These are phyloP conservation scores for Phylloporus arenicola DNA, from an alignment of 768 basidiomycete genomes.

Conservation along the genomic window DNA sequence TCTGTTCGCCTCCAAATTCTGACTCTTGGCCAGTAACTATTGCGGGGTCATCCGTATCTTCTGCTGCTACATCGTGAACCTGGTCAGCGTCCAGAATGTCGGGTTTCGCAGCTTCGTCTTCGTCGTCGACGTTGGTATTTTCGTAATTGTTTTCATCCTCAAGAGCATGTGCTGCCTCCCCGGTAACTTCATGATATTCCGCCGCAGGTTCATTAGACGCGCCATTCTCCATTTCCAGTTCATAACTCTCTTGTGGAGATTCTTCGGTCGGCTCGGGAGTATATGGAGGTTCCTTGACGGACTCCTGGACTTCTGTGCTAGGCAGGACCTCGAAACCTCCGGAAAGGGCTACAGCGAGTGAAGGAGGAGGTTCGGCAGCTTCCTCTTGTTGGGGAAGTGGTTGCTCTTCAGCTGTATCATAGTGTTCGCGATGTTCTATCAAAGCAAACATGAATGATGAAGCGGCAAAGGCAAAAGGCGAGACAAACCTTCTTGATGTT, in stretches of 20 bases:
- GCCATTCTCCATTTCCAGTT: conserved; percentile 1
- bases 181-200: conserved; percentile 16
- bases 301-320: conserved; percentile 1
- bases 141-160: conserved; percentile 22
- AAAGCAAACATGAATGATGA: neutral
- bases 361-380: neutral
- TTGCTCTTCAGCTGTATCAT: conserved; percentile 8
- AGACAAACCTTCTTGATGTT: conserved; percentile 19
- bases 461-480: neutral
- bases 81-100: conserved; percentile 27
- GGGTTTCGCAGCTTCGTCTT: conserved; percentile 13
- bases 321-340: conserved; percentile 1
- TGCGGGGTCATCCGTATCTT: conserved; percentile 21
- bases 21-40: conserved; percentile 5
- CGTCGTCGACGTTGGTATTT: conserved; percentile 12
- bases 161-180: conserved; percentile 10
- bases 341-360: neutral
- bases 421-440: conserved; percentile 14
- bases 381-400: conserved; percentile 5
- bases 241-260: conserved; percentile 7
- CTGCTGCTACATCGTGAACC: conserved; percentile 17
- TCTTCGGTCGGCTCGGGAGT: conserved; percentile 3
- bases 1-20: conserved; percentile 28
- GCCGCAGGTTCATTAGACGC: conserved; percentile 7
- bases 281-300: neutral